phyloP scores from a whole-genome alignment of 805 yeast genomes.

The Huiozyma sinensis region DNA sequence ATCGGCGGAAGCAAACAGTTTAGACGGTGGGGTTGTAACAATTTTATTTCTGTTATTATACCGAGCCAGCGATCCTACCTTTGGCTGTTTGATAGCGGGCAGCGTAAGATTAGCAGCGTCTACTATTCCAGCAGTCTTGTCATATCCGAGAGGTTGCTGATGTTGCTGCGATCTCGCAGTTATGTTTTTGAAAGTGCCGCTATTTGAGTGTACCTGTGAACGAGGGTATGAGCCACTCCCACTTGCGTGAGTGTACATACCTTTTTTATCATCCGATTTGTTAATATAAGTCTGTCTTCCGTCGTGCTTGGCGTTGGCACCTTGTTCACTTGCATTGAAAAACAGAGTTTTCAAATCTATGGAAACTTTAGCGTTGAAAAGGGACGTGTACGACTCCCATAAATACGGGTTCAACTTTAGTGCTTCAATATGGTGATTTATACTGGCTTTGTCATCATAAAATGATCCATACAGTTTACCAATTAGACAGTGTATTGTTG shows the following conservation, averaged over 20 bases:
- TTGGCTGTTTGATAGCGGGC: conserved; percentile 9
- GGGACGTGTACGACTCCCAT: conserved; percentile 76
- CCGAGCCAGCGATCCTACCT: conserved; percentile 8
- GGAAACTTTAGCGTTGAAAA: conserved; percentile 62
- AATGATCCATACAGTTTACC: conserved; percentile 55
- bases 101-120: neutral
- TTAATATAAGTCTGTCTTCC: neutral
- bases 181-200: neutral
- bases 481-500: conserved; percentile 54
- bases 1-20: conserved; percentile 8
- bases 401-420: conserved; percentile 66
- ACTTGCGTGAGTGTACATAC: neutral
- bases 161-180: neutral
- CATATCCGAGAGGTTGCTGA: neutral
- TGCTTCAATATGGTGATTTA: conserved; percentile 57
- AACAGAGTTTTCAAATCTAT: conserved; percentile 32
- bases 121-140: conserved; percentile 1
- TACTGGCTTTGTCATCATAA: conserved; percentile 56
- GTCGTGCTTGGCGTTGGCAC: neutral
- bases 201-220: neutral
- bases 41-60: conserved; percentile 8
- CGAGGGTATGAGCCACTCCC: neutral
- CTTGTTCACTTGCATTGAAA: neutral
- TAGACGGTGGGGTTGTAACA: conserved; percentile 23
- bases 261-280: neutral